phyloP scores from a whole-genome alignment of 164 flowering plant genomes.

The Berberis thunbergii region DNA sequence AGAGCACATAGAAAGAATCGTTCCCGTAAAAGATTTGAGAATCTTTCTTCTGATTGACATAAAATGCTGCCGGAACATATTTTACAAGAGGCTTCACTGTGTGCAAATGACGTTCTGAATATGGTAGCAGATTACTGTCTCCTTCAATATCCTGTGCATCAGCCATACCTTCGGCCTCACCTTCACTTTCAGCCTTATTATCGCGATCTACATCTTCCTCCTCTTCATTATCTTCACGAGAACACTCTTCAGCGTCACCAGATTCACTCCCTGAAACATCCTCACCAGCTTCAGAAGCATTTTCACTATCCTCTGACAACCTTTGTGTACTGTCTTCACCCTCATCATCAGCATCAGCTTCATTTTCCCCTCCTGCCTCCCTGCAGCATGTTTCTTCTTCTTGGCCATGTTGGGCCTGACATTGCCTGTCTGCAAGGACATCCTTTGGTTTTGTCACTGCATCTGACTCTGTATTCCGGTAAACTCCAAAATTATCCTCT shows the following conservation, averaged over 20 bases:
- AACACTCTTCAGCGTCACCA: conserved; percentile 71
- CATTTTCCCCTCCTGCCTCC: conserved; percentile 54
- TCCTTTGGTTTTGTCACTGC: conserved; percentile 17
- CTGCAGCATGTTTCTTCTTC: conserved; percentile 20
- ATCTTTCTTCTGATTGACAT: conserved; percentile 32
- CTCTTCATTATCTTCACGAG: conserved; percentile 61
- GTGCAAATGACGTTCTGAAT: conserved; percentile 51
- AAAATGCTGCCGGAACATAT: conserved; percentile 36
- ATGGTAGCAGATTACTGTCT: conserved; percentile 44
- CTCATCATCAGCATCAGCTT: conserved; percentile 75
- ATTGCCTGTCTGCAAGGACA: conserved; percentile 28
- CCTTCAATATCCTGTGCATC: conserved; percentile 75
- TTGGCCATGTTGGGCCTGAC: conserved; percentile 25
- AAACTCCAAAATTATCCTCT: conserved; percentile 60
- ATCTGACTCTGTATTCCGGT: conserved; percentile 28
- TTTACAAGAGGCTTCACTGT: conserved; percentile 78
- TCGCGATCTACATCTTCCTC: conserved; percentile 55
- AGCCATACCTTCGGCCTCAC: conserved; percentile 80
- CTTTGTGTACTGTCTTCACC: conserved; percentile 81
- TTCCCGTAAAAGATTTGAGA: conserved; percentile 79
- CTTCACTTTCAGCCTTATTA: conserved; percentile 85
- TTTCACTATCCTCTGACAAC: conserved; percentile 73
- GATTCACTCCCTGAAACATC: conserved; percentile 82
- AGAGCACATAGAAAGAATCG: conserved; percentile 86
- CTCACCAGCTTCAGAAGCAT: conserved; percentile 72